These are phyloP conservation scores for Omphalotus olearius DNA, from an alignment of 1,284 basidiomycete genomes.

Conservation along the genomic window DNA sequence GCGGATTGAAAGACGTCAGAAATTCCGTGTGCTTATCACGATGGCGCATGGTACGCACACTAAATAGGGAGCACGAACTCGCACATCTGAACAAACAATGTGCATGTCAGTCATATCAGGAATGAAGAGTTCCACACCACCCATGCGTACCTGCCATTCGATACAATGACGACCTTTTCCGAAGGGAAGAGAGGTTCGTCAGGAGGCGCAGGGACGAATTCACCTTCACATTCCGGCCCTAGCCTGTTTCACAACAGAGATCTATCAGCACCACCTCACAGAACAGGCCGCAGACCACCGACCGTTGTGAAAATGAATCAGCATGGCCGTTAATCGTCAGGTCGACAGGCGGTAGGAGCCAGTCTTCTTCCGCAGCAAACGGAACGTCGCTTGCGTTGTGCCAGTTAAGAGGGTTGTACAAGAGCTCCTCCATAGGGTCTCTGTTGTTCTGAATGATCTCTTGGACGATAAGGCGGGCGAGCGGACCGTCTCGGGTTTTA, in stretches of 20 bases:
- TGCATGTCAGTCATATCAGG: background rate
- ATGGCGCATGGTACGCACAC: slow-evolving; percentile 28
- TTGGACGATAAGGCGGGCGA: slow-evolving; percentile 47
- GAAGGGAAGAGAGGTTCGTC: slow-evolving; percentile 45
- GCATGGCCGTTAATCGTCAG: slow-evolving; percentile 41
- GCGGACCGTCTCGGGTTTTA: slow-evolving; percentile 43
- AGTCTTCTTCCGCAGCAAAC: slow-evolving; percentile 39
- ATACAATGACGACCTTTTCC: slow-evolving; percentile 49
- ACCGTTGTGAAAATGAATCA: slow-evolving; percentile 49
- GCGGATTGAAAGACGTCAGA: background rate
- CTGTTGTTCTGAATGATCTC: slow-evolving; percentile 33
- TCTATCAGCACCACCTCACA: background rate
- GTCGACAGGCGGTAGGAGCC: slow-evolving; percentile 39
- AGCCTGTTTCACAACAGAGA: slow-evolving; percentile 28
- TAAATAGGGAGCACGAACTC: slow-evolving; percentile 58
- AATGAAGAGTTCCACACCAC: background rate
- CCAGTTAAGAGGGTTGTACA: slow-evolving; percentile 52
- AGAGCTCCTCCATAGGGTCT: slow-evolving; percentile 41
- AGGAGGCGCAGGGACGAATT: slow-evolving; percentile 38
- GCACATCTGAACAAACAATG: slow-evolving; percentile 28
- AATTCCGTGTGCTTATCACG: too few relatives aligned
- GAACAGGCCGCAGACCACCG: slow-evolving; percentile 6
- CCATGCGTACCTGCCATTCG: slow-evolving; percentile 40
- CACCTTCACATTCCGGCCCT: slow-evolving; percentile 49
- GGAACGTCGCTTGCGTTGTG: slow-evolving; percentile 42